A percentile compares a stretch with the other conserved stretches of the same genome.
Conservation (phyloP, 208 protist genomes). For the Acanthamoeba triangularis region DNA sequence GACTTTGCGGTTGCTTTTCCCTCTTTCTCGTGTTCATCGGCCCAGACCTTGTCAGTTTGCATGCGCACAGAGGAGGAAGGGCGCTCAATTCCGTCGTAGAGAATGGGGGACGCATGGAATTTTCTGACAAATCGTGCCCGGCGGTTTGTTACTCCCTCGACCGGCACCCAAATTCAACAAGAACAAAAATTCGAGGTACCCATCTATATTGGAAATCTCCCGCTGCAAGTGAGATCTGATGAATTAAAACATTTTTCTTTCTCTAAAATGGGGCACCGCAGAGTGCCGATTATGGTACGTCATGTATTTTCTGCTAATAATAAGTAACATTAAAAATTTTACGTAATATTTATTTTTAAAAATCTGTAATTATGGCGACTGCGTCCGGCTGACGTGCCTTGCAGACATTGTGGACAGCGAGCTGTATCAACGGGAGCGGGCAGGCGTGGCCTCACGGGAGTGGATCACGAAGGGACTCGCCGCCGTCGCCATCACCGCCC, state of each 20-base stretch:
- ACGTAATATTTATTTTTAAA: not conserved
- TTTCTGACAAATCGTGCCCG: not conserved
- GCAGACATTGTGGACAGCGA: constrained; percentile 60
- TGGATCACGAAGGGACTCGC: constrained; percentile 49
- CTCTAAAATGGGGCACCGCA: not conserved
- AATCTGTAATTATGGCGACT: not conserved
- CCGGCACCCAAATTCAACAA: constrained; percentile 8
- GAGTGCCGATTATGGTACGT: constrained; percentile 14
- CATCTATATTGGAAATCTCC: not conserved
- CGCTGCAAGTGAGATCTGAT: too few relatives aligned
- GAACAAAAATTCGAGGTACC: constrained; percentile 49
- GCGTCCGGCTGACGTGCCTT: not conserved
- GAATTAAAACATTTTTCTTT: not conserved
- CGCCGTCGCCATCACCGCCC: constrained; percentile 26
- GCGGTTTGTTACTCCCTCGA: not conserved
- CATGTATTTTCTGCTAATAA: not conserved
- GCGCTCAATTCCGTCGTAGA: too few relatives aligned
- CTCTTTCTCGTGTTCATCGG: not conserved
- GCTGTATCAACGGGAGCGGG: constrained; percentile 54
- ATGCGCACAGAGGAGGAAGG: not conserved
- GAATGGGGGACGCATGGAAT: constrained; percentile 2
- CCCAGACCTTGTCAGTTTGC: too few relatives aligned
- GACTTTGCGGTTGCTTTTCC: not conserved
- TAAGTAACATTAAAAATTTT: not conserved
- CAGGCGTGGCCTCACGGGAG: not conserved